These are phyloP conservation scores for Neurospora sp. DNA, from an alignment of 2,329 filamentous ascomycete genomes.

Conservation along the genomic window DNA sequence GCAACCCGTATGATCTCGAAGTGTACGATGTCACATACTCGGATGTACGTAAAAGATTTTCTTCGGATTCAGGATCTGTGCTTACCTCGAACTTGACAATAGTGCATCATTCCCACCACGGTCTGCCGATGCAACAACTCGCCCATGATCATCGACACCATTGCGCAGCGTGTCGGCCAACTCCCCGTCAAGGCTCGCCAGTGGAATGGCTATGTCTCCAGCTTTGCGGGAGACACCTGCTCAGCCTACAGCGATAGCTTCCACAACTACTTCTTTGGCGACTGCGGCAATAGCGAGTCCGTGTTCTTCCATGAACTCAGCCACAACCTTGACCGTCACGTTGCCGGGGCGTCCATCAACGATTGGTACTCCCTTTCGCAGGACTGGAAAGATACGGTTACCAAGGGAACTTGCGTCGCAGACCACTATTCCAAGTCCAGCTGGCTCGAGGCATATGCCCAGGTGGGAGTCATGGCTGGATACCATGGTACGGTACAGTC, in stretches of 20 bases:
- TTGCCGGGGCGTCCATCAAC: neutral
- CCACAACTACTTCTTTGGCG: neutral
- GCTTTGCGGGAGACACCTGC: neutral
- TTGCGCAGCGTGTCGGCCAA: neutral
- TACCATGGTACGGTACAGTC: neutral
- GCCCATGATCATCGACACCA: neutral
- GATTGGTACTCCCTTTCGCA: neutral
- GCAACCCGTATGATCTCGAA: slow-evolving; percentile 7
- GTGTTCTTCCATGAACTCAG: slow-evolving; percentile 2
- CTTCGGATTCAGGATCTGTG: neutral
- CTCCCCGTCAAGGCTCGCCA: slow-evolving; percentile 2
- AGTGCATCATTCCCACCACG: neutral
- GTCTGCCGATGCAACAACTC: neutral
- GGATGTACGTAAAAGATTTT: neutral
- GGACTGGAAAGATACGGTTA: neutral
- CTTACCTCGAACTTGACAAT: neutral
- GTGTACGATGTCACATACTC: slow-evolving; percentile 4
- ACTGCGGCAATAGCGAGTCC: neutral
- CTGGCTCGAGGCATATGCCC: slow-evolving; percentile 2
- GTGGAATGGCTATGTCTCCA: neutral
- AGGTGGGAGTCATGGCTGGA: slow-evolving; percentile 3
- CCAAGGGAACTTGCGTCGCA: neutral
- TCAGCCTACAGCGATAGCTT: slow-evolving; percentile 1
- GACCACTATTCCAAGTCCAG: neutral
- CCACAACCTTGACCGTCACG: slow-evolving; percentile 1